A percentile compares a stretch with the other conserved stretches of the same genome.
These are phyloP conservation scores for Phytophthora sp. DNA, from an alignment of 352 stramenopile genomes.

Conservation along the genomic window DNA sequence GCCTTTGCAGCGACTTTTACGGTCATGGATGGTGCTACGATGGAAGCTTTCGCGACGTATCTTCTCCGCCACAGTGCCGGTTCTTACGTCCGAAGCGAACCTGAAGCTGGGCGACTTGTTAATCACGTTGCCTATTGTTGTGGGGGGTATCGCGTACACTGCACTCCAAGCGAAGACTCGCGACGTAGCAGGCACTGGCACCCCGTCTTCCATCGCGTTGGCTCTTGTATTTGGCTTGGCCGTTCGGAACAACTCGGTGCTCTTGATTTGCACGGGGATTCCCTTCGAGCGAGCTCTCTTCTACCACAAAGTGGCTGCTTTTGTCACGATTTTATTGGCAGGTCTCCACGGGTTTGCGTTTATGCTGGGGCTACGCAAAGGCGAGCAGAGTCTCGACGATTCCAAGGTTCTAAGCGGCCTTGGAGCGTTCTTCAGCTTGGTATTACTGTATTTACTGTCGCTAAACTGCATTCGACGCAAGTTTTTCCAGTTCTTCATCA, in stretches of 20 bases:
- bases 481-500: constrained; percentile 64
- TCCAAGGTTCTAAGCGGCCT: constrained; percentile 28
- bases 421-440: constrained; percentile 39
- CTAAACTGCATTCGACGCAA: constrained; percentile 46
- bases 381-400: constrained; percentile 23
- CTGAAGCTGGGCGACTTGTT: constrained; percentile 51
- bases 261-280: constrained; percentile 48
- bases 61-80: constrained; percentile 37
- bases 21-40: constrained; percentile 40
- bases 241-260: constrained; percentile 59
- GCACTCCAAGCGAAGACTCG: constrained; percentile 14
- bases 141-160: constrained; percentile 2
- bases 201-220: constrained; percentile 37
- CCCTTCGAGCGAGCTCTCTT: constrained; percentile 58
- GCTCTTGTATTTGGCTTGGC: constrained; percentile 49
- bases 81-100: constrained; percentile 35
- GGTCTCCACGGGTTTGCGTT: constrained; percentile 49
- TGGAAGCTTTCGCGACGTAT: constrained; percentile 40
- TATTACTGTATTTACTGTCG: constrained; percentile 44
- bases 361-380: constrained; percentile 21
- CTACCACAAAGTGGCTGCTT: constrained; percentile 60
- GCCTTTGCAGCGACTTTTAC: constrained; percentile 34
- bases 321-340: constrained; percentile 44
- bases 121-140: constrained; percentile 38
- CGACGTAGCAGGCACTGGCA: constrained; percentile 31